phyloP scores from a whole-genome alignment of 2,329 filamentous ascomycete species.

The Cladophialophora immunda region DNA sequence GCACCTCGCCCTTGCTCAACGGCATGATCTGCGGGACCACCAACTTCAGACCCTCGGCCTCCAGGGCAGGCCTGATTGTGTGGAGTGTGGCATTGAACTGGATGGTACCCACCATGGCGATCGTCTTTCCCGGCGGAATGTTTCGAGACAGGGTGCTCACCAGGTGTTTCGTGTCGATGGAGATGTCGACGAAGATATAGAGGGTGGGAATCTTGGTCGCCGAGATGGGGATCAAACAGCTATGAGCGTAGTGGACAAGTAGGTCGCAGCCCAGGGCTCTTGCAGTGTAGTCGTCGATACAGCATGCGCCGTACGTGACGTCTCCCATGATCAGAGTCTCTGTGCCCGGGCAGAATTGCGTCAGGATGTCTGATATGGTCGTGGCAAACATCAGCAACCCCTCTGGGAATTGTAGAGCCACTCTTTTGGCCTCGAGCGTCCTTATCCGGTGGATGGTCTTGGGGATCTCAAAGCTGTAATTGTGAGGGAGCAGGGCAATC shows the following conservation, averaged over 20 bases:
- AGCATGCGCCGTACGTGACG: constrained; percentile 97
- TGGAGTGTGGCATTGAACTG: constrained; percentile 99
- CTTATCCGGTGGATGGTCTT: constrained; percentile 97
- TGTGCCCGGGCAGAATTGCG: constrained; percentile 88
- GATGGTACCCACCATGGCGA: constrained; percentile 95
- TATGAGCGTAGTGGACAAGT: constrained; percentile 95
- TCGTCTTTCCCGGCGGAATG: constrained; percentile 82
- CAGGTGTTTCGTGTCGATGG: constrained; percentile 89
- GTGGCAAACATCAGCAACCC: constrained; percentile 94
- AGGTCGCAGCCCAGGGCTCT: constrained; percentile 92
- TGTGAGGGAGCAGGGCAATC: constrained; percentile 85
- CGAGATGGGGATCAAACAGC: constrained; percentile 93
- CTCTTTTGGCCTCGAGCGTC: constrained; percentile 76
- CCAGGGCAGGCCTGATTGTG: constrained; percentile 78
- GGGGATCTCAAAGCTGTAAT: constrained; percentile 98
- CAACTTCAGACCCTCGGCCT: constrained; percentile 83
- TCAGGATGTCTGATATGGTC: constrained; percentile 95
- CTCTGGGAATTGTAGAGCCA: constrained; percentile 97
- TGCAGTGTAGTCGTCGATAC: constrained; percentile 98
- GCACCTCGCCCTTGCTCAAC: constrained; percentile 90
- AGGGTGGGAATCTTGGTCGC: constrained; percentile 96
- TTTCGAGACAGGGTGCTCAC: constrained; percentile 88
- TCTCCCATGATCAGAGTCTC: constrained; percentile 99
- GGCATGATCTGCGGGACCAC: constrained; percentile 92
- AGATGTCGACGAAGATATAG: constrained; percentile 98